Conservation (phyloP, 306 rosid genomes). For the Dryas octopetala region DNA sequence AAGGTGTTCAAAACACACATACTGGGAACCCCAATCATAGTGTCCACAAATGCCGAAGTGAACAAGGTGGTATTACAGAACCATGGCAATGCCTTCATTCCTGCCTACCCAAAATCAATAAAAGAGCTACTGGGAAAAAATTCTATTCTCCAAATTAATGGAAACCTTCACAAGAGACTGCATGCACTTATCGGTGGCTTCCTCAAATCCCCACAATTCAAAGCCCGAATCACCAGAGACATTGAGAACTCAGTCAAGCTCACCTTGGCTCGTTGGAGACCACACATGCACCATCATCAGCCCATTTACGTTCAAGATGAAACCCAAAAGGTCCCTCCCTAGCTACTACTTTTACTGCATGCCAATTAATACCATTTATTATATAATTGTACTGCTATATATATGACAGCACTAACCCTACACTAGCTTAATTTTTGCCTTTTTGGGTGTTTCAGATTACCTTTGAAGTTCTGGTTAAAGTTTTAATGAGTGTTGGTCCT, state of each 20-base stretch:
- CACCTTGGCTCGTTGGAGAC: constrained; percentile 55
- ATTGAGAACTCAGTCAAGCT: constrained; percentile 59
- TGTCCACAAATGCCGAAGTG: constrained; percentile 82
- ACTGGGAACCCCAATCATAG: constrained; percentile 74
- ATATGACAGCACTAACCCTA: no score
- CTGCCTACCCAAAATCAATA: constrained; percentile 94
- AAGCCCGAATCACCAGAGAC: constrained; percentile 59
- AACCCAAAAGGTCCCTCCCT: constrained; percentile 60
- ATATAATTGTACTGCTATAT: no score
- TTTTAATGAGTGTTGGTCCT: constrained; percentile 71
- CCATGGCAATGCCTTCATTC: constrained; percentile 65
- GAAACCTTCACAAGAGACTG: constrained; percentile 56
- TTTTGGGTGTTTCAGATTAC: constrained; percentile 53
- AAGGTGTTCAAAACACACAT: constrained; percentile 76
- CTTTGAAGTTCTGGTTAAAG: constrained; percentile 64
- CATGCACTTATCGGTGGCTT: constrained; percentile 71
- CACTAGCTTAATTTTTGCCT: no score
- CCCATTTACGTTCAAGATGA: constrained; percentile 62
- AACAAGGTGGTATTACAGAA: constrained; percentile 73
- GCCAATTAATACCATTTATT: no score
- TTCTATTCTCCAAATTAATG: constrained; percentile 70
- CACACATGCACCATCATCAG: constrained; percentile 15
- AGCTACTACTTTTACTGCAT: no score
- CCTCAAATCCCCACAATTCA: constrained; percentile 64
- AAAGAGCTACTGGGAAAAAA: constrained; percentile 68